phyloP scores from a whole-genome alignment of 78 protist species.

The Dictyostelium firmibasis region DNA sequence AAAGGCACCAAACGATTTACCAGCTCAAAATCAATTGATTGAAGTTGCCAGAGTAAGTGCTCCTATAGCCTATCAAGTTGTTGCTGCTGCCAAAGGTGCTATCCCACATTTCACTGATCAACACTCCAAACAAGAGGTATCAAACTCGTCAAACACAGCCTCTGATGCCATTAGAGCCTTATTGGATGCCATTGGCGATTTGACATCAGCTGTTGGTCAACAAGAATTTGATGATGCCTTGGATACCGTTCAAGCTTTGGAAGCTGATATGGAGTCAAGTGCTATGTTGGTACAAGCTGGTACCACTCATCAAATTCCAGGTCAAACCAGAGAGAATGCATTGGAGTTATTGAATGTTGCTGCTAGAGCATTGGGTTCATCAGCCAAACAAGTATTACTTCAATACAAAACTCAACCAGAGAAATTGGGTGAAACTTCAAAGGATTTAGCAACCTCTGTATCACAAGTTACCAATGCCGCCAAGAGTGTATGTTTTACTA shows the following conservation, averaged over 20 bases:
- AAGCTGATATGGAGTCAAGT: conserved; percentile 67
- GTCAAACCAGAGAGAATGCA: conserved; percentile 72
- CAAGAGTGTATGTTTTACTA: conserved; percentile 67
- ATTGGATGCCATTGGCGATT: conserved; percentile 49
- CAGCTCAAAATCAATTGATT: conserved; percentile 65
- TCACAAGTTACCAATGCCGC: conserved; percentile 81
- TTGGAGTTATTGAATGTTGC: conserved; percentile 73
- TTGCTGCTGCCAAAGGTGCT: conserved; percentile 62
- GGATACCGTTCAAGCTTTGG: conserved; percentile 64
- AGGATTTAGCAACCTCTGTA: conserved; percentile 43
- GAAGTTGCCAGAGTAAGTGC: conserved; percentile 48
- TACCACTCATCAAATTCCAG: conserved; percentile 28
- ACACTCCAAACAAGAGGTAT: conserved; percentile 24
- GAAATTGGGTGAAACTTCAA: conserved; percentile 63
- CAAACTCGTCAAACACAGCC: conserved; percentile 32
- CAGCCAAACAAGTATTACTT: conserved; percentile 63
- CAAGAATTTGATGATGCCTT: conserved; percentile 74
- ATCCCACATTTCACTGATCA: conserved; percentile 65
- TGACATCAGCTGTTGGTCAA: conserved; percentile 67
- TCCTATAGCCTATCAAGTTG: conserved; percentile 49
- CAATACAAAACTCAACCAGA: conserved; percentile 73
- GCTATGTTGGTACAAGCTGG: conserved; percentile 35
- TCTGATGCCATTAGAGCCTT: conserved; percentile 76
- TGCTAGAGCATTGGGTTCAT: conserved; percentile 46
- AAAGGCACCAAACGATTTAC: conserved; percentile 62